Evolutionary conservation across 352 stramenopile genomes (phyloP), one percentile per base, ranked within the genome.

Genomic region (Phytophthora rubi): DNA sequence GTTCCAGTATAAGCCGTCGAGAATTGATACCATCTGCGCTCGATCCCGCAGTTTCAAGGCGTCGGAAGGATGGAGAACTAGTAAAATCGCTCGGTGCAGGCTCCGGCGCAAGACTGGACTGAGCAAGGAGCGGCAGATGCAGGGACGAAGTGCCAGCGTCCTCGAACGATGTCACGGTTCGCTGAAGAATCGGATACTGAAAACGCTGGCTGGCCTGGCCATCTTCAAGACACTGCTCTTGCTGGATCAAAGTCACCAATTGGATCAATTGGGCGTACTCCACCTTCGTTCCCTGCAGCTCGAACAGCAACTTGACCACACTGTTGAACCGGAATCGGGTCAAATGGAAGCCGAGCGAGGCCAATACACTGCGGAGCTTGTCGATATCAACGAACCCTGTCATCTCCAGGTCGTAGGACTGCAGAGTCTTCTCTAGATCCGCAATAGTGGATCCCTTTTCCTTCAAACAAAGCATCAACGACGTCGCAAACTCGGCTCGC

Each of bases 271-370:
- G 82, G 0, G 52, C 55, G 55, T 89, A 86, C 73, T 85, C 75
- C 48, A 89, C 66, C 4, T 56, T 77, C 26, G 65, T 80, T 9
- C 71, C 78, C 51, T 69, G 56, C 0, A 89, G 53, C n/a, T 70
- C 45, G n/a, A 90, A 88, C 23, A 90, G 51, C 51, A 91, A 47
- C 51, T 79, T 81, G 0, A 81, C 69, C 44, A 91, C 81, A 35
- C 72, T 80, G 47, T 89, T 87, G 49, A 91, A 88, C 16, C 78
- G 78, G 28, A 86, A 88, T 35, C 76, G 62, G 23, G 83, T 87
- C 49, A 89, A 71, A 13, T 62, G 68, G 53, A 88, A 84, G n/a
- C 77, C 79, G 18, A 88, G 75, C 9, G 35, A 57, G 4, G 44
- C 62, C 44, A 90, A 52, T 51, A 82, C 71, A n/a, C 64, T 51